Percentiles rank a stretch among this genome's conserved stretches.
Conservation (phyloP, 352 stramenopile species). For the Thalassiosira hispida region DNA sequence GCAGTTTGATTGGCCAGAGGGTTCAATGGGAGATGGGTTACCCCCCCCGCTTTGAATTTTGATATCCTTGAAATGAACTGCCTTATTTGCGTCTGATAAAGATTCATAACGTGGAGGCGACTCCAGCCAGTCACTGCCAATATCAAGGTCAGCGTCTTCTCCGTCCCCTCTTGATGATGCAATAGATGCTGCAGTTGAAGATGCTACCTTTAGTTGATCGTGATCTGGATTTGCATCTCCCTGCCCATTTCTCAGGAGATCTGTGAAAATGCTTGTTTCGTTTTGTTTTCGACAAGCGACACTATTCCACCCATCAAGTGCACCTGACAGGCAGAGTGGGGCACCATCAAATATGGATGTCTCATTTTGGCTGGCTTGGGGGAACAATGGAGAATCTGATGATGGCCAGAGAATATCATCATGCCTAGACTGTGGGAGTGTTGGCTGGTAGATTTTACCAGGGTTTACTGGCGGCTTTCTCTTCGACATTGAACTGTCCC, state of each 20-base stretch:
- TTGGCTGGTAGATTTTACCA: slow-evolving; percentile 13
- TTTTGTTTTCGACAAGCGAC: slow-evolving; percentile 42
- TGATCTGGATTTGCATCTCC: slow-evolving; percentile 13
- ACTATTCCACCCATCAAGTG: slow-evolving; percentile 45
- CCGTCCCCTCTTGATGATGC: slow-evolving; percentile 64
- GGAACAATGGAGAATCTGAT: slow-evolving; percentile 30
- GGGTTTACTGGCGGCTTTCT: slow-evolving; percentile 14
- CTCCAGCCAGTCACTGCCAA: slow-evolving; percentile 28
- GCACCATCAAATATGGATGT: slow-evolving; percentile 47
- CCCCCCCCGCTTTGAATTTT: slow-evolving; percentile 12
- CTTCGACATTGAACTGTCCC: slow-evolving; percentile 10
- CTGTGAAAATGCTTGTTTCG: slow-evolving; percentile 67
- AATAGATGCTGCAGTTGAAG: slow-evolving; percentile 79
- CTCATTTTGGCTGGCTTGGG: slow-evolving; percentile 26
- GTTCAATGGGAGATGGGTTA: background rate
- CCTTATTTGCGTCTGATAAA: slow-evolving; percentile 21
- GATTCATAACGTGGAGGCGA: slow-evolving; percentile 6
- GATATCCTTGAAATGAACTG: slow-evolving; percentile 27
- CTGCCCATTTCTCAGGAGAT: slow-evolving; percentile 58
- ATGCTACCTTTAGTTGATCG: slow-evolving; percentile 57
- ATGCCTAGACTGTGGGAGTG: slow-evolving; percentile 8
- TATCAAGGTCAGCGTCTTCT: slow-evolving; percentile 37
- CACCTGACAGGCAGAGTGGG: slow-evolving; percentile 38
- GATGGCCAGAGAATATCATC: slow-evolving; percentile 23
- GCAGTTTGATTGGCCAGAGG: slow-evolving; percentile 1